Percentiles rank a stretch among this genome's conserved stretches.
These are phyloP conservation scores for Posidonia oceanica DNA, from an alignment of 116 monocot species.

Conservation along the genomic window DNA sequence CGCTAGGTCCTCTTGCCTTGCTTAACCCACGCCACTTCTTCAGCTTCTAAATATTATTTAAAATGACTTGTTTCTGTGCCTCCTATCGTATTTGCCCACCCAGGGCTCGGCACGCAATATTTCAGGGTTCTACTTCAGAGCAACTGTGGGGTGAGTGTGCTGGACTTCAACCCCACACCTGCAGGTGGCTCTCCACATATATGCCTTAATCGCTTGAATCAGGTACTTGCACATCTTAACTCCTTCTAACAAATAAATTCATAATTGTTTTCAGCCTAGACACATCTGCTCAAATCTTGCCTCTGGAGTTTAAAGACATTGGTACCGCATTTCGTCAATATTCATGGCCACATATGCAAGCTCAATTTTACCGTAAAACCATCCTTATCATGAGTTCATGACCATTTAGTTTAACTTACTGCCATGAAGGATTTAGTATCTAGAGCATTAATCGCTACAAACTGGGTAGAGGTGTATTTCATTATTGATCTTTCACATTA, in stretches of 20 bases:
- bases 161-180: slow-evolving; percentile 62
- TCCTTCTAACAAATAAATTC: neutral
- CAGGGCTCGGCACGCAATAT: slow-evolving; percentile 70
- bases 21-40: neutral
- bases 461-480: too few species aligned
- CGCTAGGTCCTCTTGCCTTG: slow-evolving; percentile 35
- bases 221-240: slow-evolving; percentile 28
- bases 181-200: slow-evolving; percentile 34
- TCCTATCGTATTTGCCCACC: neutral
- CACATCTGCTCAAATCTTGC: too few species aligned
- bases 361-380: too few species aligned
- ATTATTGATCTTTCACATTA: too few species aligned
- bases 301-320: too few species aligned
- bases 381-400: too few species aligned
- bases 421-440: too few species aligned
- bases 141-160: slow-evolving; percentile 85
- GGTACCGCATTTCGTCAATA: too few species aligned
- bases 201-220: slow-evolving; percentile 88
- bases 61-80: neutral
- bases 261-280: too few species aligned
- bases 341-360: too few species aligned
- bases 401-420: too few species aligned
- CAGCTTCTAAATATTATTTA: neutral
- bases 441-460: too few species aligned
- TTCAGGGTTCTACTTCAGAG: slow-evolving; percentile 83